Evolutionary conservation across 768 basidiomycete genomes (phyloP).

Genomic region (Suillus spraguei): DNA sequence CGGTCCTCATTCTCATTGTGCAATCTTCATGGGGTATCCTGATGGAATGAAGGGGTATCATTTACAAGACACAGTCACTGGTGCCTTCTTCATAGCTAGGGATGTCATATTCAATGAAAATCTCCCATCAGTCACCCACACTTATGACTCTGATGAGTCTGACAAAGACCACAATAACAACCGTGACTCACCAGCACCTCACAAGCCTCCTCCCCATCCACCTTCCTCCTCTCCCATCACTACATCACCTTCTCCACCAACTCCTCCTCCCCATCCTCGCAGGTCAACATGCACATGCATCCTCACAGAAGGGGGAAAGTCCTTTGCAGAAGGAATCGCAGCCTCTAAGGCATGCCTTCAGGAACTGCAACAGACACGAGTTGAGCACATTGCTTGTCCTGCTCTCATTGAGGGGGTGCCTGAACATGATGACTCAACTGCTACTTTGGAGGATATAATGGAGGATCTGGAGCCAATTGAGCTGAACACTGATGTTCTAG

Average conservation of each 20-base stretch:
- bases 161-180: no score
- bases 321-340: no score
- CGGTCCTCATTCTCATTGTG: slow-evolving; percentile 14
- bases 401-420: not conserved
- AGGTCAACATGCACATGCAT: no score
- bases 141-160: not conserved
- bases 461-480: not conserved
- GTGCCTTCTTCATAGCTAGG: accelerated
- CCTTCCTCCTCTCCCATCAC: not conserved
- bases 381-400: no score
- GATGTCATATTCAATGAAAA: not conserved
- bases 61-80: accelerated
- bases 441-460: no score
- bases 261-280: no score
- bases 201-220: accelerated
- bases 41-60: not conserved
- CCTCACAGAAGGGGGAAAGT: no score
- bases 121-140: accelerated
- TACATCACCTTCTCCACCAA: no score
- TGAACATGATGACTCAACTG: no score
- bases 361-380: no score
- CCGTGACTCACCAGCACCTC: no score
- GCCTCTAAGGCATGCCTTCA: no score
- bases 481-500: not conserved
- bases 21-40: not conserved